Percentiles rank a stretch among this genome's conserved stretches.
These are phyloP conservation scores for Bipolaris zeicola DNA, from an alignment of 2,329 filamentous ascomycete species.

Conservation along the genomic window DNA sequence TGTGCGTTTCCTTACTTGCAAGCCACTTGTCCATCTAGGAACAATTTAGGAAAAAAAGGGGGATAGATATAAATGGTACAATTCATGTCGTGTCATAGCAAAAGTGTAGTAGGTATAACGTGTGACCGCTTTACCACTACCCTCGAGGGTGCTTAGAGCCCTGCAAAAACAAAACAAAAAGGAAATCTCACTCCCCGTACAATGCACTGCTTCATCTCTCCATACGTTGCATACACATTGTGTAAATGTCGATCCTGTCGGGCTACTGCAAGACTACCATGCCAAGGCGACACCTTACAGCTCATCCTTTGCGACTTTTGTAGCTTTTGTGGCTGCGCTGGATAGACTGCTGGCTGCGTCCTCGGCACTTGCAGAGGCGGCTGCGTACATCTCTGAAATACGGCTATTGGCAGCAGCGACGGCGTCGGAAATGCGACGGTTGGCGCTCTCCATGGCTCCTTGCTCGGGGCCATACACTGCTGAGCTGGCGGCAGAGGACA, in stretches of 20 bases:
- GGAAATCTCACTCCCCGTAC: neutral
- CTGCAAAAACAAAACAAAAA: too few species aligned
- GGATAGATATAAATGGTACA: slow-evolving; percentile 5
- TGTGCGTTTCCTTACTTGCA: neutral
- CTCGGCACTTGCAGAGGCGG: slow-evolving; percentile 49
- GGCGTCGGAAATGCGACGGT: slow-evolving; percentile 49
- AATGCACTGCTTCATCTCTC: neutral
- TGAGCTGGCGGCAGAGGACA: slow-evolving; percentile 46
- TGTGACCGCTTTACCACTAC: neutral
- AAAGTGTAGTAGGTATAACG: slow-evolving; percentile 6
- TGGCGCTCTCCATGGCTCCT: slow-evolving; percentile 54
- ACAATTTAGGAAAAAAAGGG: neutral
- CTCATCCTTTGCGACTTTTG: slow-evolving; percentile 58
- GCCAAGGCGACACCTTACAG: slow-evolving; percentile 43
- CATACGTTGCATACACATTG: neutral
- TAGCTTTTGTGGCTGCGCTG: slow-evolving; percentile 46
- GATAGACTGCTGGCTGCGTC: slow-evolving; percentile 55
- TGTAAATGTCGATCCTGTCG: neutral
- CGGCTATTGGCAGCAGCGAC: slow-evolving; percentile 53
- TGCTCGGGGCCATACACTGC: slow-evolving; percentile 56
- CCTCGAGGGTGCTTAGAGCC: neutral
- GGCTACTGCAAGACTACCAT: neutral
- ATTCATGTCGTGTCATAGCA: slow-evolving; percentile 7
- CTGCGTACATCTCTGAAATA: slow-evolving; percentile 49
- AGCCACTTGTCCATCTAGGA: neutral